A percentile compares a stretch with the other conserved stretches of the same genome.
Evolutionary conservation across 352 stramenopile species (phyloP).

Genomic region (Paralagenidium karlingii): DNA sequence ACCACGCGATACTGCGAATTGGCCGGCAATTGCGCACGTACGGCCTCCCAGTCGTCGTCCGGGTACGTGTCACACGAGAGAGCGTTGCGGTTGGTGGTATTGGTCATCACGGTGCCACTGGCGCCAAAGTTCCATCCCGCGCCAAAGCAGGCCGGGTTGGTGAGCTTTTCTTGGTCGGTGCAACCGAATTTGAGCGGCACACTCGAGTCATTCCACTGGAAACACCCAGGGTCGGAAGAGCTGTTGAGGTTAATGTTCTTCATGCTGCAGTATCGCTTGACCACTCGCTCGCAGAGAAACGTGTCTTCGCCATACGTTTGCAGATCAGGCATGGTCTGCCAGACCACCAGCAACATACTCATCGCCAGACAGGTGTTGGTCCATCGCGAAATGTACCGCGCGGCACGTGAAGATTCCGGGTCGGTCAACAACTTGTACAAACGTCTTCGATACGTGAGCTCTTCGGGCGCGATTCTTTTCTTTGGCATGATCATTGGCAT

Average conservation of each 20-base stretch:
- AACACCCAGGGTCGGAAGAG: conserved; percentile 64
- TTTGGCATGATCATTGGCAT: conserved; percentile 45
- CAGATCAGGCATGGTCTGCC: conserved; percentile 68
- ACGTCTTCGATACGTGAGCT: conserved; percentile 18
- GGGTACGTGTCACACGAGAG: conserved; percentile 30
- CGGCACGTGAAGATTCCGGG: conserved; percentile 24
- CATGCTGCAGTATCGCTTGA: conserved; percentile 36
- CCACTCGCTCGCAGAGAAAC: conserved; percentile 39
- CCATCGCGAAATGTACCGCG: conserved; percentile 30
- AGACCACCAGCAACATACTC: conserved; percentile 64
- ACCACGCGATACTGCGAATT: conserved; percentile 8
- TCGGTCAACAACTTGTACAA: conserved; percentile 25
- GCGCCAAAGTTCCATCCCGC: conserved; percentile 45
- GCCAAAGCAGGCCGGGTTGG: conserved; percentile 34
- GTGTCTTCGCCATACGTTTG: conserved; percentile 56
- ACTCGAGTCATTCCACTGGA: conserved; percentile 20
- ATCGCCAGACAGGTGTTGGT: conserved; percentile 49
- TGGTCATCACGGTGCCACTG: conserved; percentile 6
- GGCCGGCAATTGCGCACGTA: not conserved
- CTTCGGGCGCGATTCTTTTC: conserved; percentile 16
- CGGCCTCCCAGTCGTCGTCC: not conserved
- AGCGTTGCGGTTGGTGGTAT: conserved; percentile 9
- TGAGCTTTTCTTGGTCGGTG: conserved; percentile 17
- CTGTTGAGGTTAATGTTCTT: conserved; percentile 12
- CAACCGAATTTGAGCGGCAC: conserved; percentile 33